Conservation (phyloP, 257 asterid genomes). For the Nemophila menziesii region DNA sequence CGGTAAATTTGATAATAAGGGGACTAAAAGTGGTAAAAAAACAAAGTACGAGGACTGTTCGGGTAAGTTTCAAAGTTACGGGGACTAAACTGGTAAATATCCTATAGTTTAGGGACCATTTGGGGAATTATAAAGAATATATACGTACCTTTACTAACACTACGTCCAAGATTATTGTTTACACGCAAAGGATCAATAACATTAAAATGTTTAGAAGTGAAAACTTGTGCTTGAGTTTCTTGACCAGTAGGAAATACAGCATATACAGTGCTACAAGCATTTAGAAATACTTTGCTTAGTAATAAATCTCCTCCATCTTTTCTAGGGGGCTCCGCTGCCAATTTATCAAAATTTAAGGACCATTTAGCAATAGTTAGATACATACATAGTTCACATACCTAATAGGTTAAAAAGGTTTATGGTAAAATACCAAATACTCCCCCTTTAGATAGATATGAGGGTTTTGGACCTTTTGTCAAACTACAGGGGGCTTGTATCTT, state of each 20-base stretch:
- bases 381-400: neutral
- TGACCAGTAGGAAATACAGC: conserved; percentile 86
- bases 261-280: conserved; percentile 80
- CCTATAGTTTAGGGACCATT: no score
- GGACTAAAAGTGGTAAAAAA: no score
- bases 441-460: no score
- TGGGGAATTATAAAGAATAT: conserved; percentile 2
- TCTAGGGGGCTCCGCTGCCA: conserved; percentile 83
- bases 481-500: no score
- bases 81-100: neutral
- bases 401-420: no score
- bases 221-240: conserved; percentile 76
- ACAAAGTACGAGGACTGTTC: no score
- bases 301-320: conserved; percentile 80
- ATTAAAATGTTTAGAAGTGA: conserved; percentile 83
- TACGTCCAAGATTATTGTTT: conserved; percentile 97
- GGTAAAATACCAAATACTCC: no score
- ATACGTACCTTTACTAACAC: conserved; percentile 90
- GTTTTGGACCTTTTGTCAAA: no score
- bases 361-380: no score
- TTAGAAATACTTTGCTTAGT: conserved; percentile 83
- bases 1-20: no score
- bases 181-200: conserved; percentile 97
- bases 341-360: neutral
- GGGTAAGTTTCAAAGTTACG: no score